phyloP scores from a whole-genome alignment of 2,329 filamentous ascomycete species.

The Aspergillus hiratsukae region DNA sequence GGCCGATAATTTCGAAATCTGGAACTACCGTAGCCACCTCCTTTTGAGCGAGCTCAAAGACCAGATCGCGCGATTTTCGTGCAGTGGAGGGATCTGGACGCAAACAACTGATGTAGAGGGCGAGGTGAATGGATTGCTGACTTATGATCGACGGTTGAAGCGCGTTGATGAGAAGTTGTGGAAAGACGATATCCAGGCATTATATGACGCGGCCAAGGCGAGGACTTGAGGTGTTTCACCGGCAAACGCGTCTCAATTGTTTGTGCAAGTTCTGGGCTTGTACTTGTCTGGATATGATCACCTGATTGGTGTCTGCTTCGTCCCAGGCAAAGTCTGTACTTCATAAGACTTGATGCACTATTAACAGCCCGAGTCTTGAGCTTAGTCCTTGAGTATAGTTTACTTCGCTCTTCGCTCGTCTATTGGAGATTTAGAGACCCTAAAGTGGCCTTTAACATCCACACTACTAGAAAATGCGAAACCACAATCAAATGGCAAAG shows the following conservation, averaged over 20 bases:
- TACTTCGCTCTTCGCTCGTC: too few species aligned
- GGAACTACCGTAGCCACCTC: slow-evolving; percentile 62
- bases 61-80: slow-evolving; percentile 53
- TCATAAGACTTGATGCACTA: too few species aligned
- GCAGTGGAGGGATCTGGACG: slow-evolving; percentile 66
- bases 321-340: too few species aligned
- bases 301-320: not conserved
- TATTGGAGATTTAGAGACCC: not conserved
- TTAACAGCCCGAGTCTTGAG: not conserved
- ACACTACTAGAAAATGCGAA: not conserved
- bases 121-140: slow-evolving; percentile 67
- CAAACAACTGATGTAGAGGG: slow-evolving; percentile 72
- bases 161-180: slow-evolving; percentile 56
- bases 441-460: not conserved
- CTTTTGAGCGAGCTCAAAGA: slow-evolving; percentile 46
- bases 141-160: slow-evolving; percentile 59
- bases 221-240: not conserved
- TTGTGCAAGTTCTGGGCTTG: too few species aligned
- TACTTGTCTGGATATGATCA: not conserved
- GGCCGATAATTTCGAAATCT: slow-evolving; percentile 52
- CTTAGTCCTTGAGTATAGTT: not conserved
- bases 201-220: slow-evolving; percentile 53
- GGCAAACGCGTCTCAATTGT: not conserved
- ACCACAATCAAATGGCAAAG: too few species aligned
- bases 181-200: slow-evolving; percentile 54